A percentile compares a stretch with the other conserved stretches of the same genome.
These are phyloP conservation scores for Solanum gandarillasii DNA, from an alignment of 257 asterid genomes.

Conservation along the genomic window DNA sequence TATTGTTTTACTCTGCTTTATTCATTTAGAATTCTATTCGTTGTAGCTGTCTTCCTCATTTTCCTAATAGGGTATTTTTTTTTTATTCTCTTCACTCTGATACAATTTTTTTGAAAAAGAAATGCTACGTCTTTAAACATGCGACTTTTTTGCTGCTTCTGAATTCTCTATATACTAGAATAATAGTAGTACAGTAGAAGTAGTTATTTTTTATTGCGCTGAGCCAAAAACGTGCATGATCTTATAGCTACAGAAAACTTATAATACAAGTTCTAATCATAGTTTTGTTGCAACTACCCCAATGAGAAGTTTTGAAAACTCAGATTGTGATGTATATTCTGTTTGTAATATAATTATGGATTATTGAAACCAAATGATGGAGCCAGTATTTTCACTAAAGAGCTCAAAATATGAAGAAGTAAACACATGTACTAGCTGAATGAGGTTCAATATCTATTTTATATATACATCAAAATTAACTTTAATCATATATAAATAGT, in stretches of 20 bases:
- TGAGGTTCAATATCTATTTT: not conserved
- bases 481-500: too few species aligned
- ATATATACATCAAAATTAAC: not conserved
- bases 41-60: not conserved
- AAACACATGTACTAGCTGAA: not conserved
- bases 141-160: not conserved
- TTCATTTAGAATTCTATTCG: not conserved
- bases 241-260: not conserved
- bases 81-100: not conserved
- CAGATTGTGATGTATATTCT: not conserved
- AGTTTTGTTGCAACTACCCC: not conserved
- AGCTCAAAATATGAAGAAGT: not conserved
- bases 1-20: not conserved
- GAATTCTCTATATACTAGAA: not conserved
- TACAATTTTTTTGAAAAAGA: not conserved
- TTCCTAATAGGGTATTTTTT: not conserved
- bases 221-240: not conserved
- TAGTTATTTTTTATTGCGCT: not conserved
- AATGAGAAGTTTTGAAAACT: not conserved
- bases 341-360: not conserved
- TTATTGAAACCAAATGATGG: not conserved
- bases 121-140: not conserved
- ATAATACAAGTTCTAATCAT: not conserved
- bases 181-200: not conserved
- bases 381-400: not conserved